Conservation (phyloP, 805 yeast genomes). For the Suhomyces vadensis region DNA sequence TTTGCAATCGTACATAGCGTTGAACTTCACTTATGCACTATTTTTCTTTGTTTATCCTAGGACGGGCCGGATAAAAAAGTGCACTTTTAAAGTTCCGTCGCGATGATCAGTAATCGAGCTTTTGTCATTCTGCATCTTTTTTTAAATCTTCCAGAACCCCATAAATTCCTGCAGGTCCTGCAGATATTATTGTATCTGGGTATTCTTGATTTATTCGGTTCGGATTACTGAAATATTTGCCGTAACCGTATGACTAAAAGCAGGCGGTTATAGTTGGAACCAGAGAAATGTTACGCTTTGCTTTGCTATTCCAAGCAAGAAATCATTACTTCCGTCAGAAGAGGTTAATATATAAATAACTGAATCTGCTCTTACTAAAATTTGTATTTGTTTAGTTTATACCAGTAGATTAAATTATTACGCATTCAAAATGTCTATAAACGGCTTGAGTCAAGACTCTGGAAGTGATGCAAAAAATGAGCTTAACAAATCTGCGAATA, state of each 20-base stretch:
- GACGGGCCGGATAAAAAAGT: no score
- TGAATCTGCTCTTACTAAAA: not conserved
- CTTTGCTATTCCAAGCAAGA: no score
- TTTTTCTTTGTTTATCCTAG: no score
- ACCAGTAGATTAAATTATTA: not conserved
- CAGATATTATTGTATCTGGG: no score
- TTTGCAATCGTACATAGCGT: no score
- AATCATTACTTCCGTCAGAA: not conserved
- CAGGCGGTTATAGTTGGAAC: no score
- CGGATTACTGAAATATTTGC: not conserved
- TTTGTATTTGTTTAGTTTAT: not conserved
- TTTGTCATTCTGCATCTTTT: no score
- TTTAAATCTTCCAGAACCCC: no score
- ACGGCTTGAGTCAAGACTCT: constrained; percentile 6
- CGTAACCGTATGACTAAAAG: not conserved
- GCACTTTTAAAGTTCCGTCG: no score
- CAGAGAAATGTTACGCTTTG: no score
- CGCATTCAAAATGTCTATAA: constrained; percentile 10
- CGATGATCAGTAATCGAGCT: no score
- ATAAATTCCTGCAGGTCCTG: not conserved
- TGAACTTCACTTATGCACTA: no score
- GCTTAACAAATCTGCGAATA: constrained; percentile 10
- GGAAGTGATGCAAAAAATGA: constrained; percentile 2
- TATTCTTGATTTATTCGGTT: not conserved
- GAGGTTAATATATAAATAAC: not conserved